Conservation (phyloP, 2,329 filamentous ascomycete species). For the Penicillium corylophilum region DNA sequence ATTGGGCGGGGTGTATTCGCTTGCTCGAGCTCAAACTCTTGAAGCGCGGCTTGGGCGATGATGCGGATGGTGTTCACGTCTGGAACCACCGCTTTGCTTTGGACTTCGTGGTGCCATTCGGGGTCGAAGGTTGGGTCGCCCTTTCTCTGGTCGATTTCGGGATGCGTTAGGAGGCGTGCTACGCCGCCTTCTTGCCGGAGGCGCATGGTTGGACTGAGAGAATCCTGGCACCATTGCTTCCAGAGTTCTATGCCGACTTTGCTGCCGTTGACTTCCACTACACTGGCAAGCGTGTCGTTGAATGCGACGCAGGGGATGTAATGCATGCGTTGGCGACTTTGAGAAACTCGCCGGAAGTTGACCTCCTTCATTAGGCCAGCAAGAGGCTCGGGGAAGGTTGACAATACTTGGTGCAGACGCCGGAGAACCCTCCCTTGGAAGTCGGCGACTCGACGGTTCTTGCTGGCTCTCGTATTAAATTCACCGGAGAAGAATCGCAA, state of each 20-base stretch:
- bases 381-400: constrained; percentile 33
- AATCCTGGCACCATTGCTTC: constrained; percentile 46
- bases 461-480: constrained; percentile 27
- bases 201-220: constrained; percentile 20
- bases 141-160: constrained; percentile 21
- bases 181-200: constrained; percentile 31
- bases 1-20: not conserved
- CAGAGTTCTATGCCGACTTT: constrained; percentile 50
- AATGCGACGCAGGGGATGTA: constrained; percentile 45
- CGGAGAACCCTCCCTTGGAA: constrained; percentile 33
- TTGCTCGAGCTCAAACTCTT: constrained; percentile 24
- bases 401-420: constrained; percentile 32
- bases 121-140: constrained; percentile 29
- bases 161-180: constrained; percentile 22
- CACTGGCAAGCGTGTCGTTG: constrained; percentile 54
- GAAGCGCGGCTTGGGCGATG: constrained; percentile 34
- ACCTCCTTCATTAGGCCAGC: constrained; percentile 25
- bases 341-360: constrained; percentile 12
- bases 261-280: constrained; percentile 52
- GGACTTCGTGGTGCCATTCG: constrained; percentile 22
- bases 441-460: constrained; percentile 12
- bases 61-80: constrained; percentile 39
- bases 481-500: constrained; percentile 35
- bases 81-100: constrained; percentile 32
- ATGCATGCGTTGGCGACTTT: constrained; percentile 20